Conservation (phyloP, 768 basidiomycete species). For the Hysterangium stoloniferum region DNA sequence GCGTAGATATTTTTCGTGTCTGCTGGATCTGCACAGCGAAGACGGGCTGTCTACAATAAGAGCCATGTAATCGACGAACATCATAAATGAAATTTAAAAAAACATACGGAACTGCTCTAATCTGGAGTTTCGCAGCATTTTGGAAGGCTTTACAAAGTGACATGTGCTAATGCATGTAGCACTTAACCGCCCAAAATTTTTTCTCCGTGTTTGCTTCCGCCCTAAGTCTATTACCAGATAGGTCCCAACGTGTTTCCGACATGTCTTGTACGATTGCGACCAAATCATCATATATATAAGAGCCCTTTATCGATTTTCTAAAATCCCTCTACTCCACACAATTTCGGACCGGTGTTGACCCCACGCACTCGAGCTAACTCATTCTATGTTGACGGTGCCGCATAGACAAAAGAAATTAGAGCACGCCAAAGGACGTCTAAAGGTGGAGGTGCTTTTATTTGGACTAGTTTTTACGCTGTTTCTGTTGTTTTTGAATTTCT, state of each 20-base stretch:
- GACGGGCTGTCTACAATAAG: neutral
- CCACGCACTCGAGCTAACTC: conserved; percentile 24
- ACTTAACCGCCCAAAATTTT: too few relatives aligned
- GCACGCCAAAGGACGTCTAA: conserved; percentile 79
- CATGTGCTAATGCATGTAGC: too few relatives aligned
- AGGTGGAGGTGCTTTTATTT: conserved; percentile 27
- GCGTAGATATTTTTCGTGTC: neutral
- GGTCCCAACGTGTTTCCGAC: neutral
- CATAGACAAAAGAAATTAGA: conserved; percentile 53
- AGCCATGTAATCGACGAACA: neutral
- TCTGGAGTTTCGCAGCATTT: neutral
- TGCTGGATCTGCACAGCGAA: neutral
- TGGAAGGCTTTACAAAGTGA: conserved; percentile 1
- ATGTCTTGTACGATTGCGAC: neutral
- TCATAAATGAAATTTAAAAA: neutral
- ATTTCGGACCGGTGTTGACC: neutral
- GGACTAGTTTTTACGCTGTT: neutral
- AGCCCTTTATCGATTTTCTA: neutral
- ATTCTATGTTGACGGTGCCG: conserved; percentile 26
- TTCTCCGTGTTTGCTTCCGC: too few relatives aligned
- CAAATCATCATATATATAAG: neutral
- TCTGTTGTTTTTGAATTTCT: too few relatives aligned
- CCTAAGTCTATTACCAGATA: too few relatives aligned
- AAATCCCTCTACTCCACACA: neutral
- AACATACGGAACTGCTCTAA: neutral